Percentiles rank a stretch among this genome's conserved stretches.
Evolutionary conservation across 2,329 filamentous ascomycete species (phyloP).

Genomic region (Colletotrichum costaricense): DNA sequence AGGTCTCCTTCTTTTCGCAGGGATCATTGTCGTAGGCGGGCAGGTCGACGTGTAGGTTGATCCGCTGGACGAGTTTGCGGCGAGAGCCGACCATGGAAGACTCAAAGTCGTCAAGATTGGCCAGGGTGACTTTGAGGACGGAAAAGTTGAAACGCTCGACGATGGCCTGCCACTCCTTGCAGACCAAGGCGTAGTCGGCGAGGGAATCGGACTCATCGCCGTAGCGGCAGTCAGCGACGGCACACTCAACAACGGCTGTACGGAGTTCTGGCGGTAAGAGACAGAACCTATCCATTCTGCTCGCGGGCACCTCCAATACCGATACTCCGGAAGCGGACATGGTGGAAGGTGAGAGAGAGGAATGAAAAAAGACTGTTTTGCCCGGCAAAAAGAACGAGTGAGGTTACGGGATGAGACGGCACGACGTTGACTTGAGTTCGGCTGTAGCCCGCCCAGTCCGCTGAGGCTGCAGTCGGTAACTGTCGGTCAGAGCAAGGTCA

Average conservation of each 20-base stretch:
- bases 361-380: not conserved
- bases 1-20: conserved; percentile 37
- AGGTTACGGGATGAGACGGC: conserved; percentile 34
- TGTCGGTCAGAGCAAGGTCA: conserved; percentile 31
- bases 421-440: conserved; percentile 34
- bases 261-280: conserved; percentile 33
- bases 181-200: conserved; percentile 41
- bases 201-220: conserved; percentile 34
- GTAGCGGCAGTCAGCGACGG: conserved; percentile 36
- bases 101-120: conserved; percentile 38
- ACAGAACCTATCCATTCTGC: conserved; percentile 26
- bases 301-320: conserved; percentile 3
- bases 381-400: conserved; percentile 14
- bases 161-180: conserved; percentile 41
- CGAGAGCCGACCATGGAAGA: conserved; percentile 37
- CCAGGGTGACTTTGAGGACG: conserved; percentile 35
- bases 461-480: conserved; percentile 33
- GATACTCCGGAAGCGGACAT: conserved; percentile 22
- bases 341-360: not conserved
- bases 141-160: conserved; percentile 41
- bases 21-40: conserved; percentile 38
- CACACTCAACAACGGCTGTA: conserved; percentile 30
- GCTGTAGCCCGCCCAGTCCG: conserved; percentile 27
- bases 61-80: conserved; percentile 36
- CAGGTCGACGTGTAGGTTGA: conserved; percentile 40